These are phyloP conservation scores for Pueraria montana DNA, from an alignment of 306 rosid species.

Conservation along the genomic window DNA sequence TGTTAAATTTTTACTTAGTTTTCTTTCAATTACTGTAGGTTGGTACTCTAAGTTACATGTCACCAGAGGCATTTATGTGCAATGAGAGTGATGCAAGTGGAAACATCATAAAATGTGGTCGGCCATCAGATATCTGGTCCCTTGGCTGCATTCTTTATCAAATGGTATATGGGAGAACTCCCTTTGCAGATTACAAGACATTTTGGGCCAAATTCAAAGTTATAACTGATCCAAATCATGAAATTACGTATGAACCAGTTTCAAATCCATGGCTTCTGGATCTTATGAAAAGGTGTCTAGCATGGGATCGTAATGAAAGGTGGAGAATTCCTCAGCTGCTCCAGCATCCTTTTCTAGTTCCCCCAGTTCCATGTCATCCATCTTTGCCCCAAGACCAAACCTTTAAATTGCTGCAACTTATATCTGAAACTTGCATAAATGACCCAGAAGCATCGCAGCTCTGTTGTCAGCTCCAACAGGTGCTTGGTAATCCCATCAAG, in stretches of 20 bases:
- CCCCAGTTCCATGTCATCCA: slow-evolving; percentile 64
- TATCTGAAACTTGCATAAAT: slow-evolving; percentile 60
- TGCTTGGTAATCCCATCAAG: slow-evolving; percentile 59
- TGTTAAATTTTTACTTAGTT: slow-evolving; percentile 10
- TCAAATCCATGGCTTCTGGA: slow-evolving; percentile 93
- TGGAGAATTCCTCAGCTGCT: slow-evolving; percentile 97
- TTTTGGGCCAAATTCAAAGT: slow-evolving; percentile 97
- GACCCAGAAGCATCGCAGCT: slow-evolving; percentile 68
- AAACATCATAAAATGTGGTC: slow-evolving; percentile 89
- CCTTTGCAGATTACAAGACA: slow-evolving; percentile 90
- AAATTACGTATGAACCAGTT: slow-evolving; percentile 71
- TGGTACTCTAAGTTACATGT: slow-evolving; percentile 97
- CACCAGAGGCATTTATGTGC: slow-evolving; percentile 98
- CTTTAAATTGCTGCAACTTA: slow-evolving; percentile 68
- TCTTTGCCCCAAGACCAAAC: slow-evolving; percentile 53
- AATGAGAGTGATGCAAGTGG: slow-evolving; percentile 89
- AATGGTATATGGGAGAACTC: slow-evolving; percentile 97
- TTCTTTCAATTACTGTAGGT: slow-evolving; percentile 61
- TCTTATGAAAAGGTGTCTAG: slow-evolving; percentile 92
- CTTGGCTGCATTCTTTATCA: slow-evolving; percentile 97
- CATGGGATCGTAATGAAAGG: slow-evolving; percentile 92
- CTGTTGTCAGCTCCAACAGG: slow-evolving; percentile 69
- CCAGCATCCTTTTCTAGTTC: slow-evolving; percentile 90
- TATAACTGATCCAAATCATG: slow-evolving; percentile 87
- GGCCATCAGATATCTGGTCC: slow-evolving; percentile 97